Conservation (phyloP, 768 basidiomycete genomes). For the Leccinum ochraceum region DNA sequence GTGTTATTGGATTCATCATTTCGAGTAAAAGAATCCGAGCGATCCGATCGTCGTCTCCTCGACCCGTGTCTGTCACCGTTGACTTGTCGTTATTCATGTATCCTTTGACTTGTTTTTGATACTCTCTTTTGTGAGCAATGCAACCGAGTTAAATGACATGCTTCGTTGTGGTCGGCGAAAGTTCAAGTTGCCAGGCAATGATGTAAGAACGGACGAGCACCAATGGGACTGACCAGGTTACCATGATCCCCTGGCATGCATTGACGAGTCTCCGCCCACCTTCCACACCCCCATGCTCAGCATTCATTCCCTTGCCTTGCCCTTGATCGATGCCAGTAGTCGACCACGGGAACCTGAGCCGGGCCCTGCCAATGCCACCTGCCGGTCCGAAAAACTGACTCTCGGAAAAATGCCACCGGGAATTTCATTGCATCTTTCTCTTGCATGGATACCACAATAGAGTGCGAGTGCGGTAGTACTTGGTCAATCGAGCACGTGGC, state of each 20-base stretch:
- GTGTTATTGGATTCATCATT: too few relatives aligned
- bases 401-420: not conserved
- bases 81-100: too few relatives aligned
- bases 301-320: not conserved
- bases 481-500: not conserved
- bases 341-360: not conserved
- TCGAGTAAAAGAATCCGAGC: too few relatives aligned
- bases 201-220: not conserved
- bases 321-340: not conserved
- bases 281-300: too few relatives aligned
- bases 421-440: not conserved
- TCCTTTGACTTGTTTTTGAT: not conserved
- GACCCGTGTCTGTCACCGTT: too few relatives aligned
- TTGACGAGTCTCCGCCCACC: not conserved
- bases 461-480: too few relatives aligned
- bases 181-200: not conserved
- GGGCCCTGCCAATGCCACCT: not conserved
- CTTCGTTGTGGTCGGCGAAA: too few relatives aligned
- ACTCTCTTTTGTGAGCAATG: not conserved
- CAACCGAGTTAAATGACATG: not conserved
- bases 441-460: too few relatives aligned
- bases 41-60: too few relatives aligned
- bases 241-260: too few relatives aligned
- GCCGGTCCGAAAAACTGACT: too few relatives aligned
- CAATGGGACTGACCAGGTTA: too few relatives aligned